These are phyloP conservation scores for Aspergillus carlsbadensis DNA, from an alignment of 495 filamentous ascomycete species.

Conservation along the genomic window DNA sequence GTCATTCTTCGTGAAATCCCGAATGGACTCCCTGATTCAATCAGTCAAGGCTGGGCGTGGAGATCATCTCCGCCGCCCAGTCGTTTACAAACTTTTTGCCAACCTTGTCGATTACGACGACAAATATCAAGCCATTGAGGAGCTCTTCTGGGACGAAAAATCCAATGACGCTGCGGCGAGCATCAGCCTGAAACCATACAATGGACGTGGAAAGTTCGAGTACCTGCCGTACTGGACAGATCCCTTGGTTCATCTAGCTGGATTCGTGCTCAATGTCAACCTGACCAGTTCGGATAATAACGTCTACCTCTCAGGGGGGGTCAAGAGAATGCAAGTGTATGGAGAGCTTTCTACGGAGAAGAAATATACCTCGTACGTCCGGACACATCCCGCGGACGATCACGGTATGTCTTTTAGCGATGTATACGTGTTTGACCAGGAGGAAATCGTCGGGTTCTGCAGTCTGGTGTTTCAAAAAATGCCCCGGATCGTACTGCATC, in stretches of 20 bases:
- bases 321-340: not conserved
- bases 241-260: conserved; percentile 9
- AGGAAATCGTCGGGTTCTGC: too few relatives aligned
- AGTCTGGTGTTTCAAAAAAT: too few relatives aligned
- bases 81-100: conserved; percentile 10
- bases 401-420: too few relatives aligned
- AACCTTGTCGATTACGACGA: conserved; percentile 4
- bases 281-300: not conserved
- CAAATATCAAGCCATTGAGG: not conserved
- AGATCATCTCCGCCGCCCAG: not conserved
- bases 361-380: not conserved
- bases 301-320: not conserved
- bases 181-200: not conserved
- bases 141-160: not conserved
- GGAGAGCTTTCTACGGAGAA: not conserved
- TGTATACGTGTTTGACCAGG: too few relatives aligned
- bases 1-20: not conserved
- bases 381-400: not conserved
- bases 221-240: not conserved
- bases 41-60: not conserved
- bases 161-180: conserved; percentile 2
- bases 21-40: not conserved
- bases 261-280: conserved; percentile 8
- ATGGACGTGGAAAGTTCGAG: not conserved
- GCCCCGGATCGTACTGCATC: too few relatives aligned